Evolutionary conservation across 495 filamentous ascomycete genomes (phyloP).

Genomic region (Aspergillus taichungensis): DNA sequence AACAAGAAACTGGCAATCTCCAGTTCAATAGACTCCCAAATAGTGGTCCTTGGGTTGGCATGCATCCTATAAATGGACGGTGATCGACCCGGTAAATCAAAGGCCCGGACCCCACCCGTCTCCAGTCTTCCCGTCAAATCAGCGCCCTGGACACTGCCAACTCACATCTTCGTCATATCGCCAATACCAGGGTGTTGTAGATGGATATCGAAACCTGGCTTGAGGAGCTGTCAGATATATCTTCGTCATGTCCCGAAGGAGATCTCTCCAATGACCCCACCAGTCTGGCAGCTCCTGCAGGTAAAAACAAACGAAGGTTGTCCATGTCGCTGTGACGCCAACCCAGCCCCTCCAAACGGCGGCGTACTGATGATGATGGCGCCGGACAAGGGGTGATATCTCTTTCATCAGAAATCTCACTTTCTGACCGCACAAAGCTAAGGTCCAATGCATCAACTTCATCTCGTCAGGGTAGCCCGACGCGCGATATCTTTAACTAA

Average conservation of each 20-base stretch:
- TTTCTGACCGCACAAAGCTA: not conserved
- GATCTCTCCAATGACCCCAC: not conserved
- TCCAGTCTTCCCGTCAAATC: too few relatives aligned
- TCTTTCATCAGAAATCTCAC: not conserved
- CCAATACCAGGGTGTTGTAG: too few relatives aligned
- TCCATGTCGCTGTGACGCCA: not conserved
- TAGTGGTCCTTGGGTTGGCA: too few relatives aligned
- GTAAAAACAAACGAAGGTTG: not conserved
- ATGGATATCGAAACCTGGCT: conserved; percentile 1
- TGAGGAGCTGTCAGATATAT: not conserved
- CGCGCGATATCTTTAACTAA: conserved; percentile 2
- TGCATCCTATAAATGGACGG: too few relatives aligned
- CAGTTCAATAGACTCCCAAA: too few relatives aligned
- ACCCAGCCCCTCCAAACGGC: not conserved
- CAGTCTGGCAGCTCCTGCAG: not conserved
- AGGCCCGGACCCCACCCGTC: too few relatives aligned
- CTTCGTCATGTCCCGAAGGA: not conserved
- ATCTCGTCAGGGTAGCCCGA: conserved; percentile 2
- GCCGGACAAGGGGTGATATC: not conserved
- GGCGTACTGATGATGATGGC: not conserved
- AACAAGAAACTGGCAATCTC: too few relatives aligned
- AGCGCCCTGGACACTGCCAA: too few relatives aligned
- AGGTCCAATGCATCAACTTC: not conserved
- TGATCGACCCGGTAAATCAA: too few relatives aligned
- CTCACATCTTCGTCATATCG: too few relatives aligned